These are phyloP conservation scores for Angomonas ambiguus DNA, from an alignment of 208 protist species.

Conservation along the genomic window DNA sequence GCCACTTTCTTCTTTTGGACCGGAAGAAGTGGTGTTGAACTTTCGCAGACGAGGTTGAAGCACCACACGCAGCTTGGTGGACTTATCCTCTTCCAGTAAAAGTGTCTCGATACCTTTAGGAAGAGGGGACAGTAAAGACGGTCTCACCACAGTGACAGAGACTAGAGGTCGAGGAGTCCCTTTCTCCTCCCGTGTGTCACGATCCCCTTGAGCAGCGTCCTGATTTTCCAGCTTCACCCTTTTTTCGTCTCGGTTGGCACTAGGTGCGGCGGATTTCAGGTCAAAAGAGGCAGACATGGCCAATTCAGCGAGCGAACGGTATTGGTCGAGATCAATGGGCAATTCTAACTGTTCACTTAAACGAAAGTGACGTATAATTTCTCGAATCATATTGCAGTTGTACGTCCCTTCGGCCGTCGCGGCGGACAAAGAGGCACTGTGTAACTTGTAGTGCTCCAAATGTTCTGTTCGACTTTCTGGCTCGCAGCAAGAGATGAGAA, in stretches of 20 bases:
- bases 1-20: background rate
- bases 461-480: slow-evolving; percentile 79
- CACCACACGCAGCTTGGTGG: slow-evolving; percentile 70
- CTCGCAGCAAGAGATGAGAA: slow-evolving; percentile 85
- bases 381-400: slow-evolving; percentile 75
- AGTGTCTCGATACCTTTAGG: slow-evolving; percentile 46
- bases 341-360: slow-evolving; percentile 48
- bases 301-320: slow-evolving; percentile 31
- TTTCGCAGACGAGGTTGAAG: slow-evolving; percentile 70
- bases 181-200: slow-evolving; percentile 6
- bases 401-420: slow-evolving; percentile 85
- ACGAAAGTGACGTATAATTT: slow-evolving; percentile 69
- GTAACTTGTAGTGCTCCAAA: slow-evolving; percentile 80
- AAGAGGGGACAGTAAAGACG: slow-evolving; percentile 29
- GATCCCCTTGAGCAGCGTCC: background rate
- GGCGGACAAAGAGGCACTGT: slow-evolving; percentile 73
- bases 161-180: slow-evolving; percentile 27
- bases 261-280: background rate
- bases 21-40: slow-evolving; percentile 23
- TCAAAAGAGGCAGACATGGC: slow-evolving; percentile 10
- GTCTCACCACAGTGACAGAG: slow-evolving; percentile 30
- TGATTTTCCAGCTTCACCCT: background rate
- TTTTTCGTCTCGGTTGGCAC: slow-evolving; percentile 1
- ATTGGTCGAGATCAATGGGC: slow-evolving; percentile 52
- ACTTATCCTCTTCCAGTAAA: slow-evolving; percentile 59